A percentile compares a stretch with the other conserved stretches of the same genome.
Evolutionary conservation across 2,329 filamentous ascomycete genomes (phyloP).

Genomic region (Aureobasidium sp.): DNA sequence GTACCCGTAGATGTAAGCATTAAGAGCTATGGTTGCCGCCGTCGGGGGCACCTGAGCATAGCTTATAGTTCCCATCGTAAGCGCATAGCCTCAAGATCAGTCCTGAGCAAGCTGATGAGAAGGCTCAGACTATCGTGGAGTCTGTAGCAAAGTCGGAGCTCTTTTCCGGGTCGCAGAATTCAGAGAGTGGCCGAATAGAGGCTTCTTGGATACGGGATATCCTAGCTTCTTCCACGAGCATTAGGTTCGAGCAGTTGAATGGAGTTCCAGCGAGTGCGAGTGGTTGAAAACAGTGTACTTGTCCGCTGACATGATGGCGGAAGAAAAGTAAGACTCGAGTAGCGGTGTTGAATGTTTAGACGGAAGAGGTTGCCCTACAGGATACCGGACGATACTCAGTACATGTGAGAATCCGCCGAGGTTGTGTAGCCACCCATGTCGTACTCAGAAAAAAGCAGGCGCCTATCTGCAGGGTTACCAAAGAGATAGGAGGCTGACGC

Average conservation of each 20-base stretch:
- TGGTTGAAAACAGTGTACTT: neutral
- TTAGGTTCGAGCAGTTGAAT: neutral
- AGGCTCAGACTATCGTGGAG: neutral
- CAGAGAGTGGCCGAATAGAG: neutral
- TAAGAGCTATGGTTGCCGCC: conserved; percentile 33
- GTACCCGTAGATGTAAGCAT: conserved; percentile 43
- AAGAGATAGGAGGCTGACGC: conserved; percentile 3
- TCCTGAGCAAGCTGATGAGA: neutral
- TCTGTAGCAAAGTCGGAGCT: neutral
- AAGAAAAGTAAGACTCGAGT: neutral
- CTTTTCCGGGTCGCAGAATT: neutral
- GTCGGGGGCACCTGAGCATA: conserved; percentile 28
- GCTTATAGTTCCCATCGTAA: conserved; percentile 26
- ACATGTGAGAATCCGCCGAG: conserved; percentile 7
- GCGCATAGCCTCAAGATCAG: neutral
- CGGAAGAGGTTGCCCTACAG: neutral
- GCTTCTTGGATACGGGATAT: neutral
- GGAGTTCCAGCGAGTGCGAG: neutral
- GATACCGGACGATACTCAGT: neutral
- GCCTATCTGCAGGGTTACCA: conserved; percentile 8
- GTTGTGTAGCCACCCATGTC: conserved; percentile 10
- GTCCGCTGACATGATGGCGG: neutral
- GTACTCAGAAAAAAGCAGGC: conserved; percentile 6
- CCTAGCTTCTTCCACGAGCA: neutral
- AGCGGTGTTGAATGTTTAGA: conserved; percentile 3